Evolutionary conservation across 148 eudicot genomes (phyloP), one percentile per base, ranked within the genome.

Genomic region (Chenopodium quinoa): DNA sequence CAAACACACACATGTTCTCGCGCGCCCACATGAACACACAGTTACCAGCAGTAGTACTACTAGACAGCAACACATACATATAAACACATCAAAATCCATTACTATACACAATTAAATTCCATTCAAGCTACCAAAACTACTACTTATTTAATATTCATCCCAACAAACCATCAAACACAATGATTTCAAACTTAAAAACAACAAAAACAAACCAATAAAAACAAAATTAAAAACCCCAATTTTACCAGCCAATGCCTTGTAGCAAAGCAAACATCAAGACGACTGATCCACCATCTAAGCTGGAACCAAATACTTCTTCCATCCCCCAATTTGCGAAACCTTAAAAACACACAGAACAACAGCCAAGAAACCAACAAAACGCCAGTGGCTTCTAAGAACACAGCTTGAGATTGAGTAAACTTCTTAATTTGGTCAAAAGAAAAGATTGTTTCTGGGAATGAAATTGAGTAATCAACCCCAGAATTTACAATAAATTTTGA

Each of bases 231-330:
- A 40, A 40, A 40, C 8, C 12, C 37, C 22, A 63, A 22, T 3
- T 3, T 74, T 87, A 93, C 97, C 85, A 95, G 93, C 97, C 97
- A 92, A 86, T 95, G 99, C 27, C 97, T 84, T 13, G 99, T 92
- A n/a, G 99, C 84, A 83, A 92, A 95, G 71, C 88, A 84, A 71
- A 95, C 52, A 82, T 95, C 99, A 62, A 95, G 84, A 66, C 99
- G 94, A 75, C 93, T 92, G 63, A 95, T 95, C 97, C 93, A 92
- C 99, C 99, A 95, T 16, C 99, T 84, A 71, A 93, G 85, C 86
- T 83, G 85, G 71, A 93, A 95, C 97, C 94, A 91, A 50, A 80
- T n/a, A 40, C 75, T 83, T 20, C 90, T 80, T 3, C 98, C 97
- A 83, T 89, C 94, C 1, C 94, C 88, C 56, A 95, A 87, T 52